Percentiles rank a stretch among this genome's conserved stretches.
phyloP scores from a whole-genome alignment of 2,329 filamentous ascomycete species.

The Fusarium nematophilum region DNA sequence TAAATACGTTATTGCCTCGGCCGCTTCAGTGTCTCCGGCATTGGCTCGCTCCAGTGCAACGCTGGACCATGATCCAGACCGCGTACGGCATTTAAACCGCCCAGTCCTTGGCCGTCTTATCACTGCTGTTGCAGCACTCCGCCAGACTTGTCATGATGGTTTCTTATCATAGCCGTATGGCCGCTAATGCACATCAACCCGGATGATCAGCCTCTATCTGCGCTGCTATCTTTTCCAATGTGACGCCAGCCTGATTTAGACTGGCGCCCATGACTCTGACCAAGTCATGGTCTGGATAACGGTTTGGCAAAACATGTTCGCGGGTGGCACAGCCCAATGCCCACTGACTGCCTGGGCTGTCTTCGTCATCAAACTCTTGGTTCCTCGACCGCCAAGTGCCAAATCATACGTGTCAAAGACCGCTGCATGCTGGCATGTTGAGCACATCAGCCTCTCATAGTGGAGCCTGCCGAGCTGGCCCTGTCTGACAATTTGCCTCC shows the following conservation, averaged over 20 bases:
- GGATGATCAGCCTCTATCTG: constrained; percentile 3
- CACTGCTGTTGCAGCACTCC: neutral
- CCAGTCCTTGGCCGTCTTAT: neutral
- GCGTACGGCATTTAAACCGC: neutral
- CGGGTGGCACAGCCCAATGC: neutral
- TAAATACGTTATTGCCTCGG: too few relatives aligned
- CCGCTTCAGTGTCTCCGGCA: too few relatives aligned
- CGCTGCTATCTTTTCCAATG: constrained; percentile 6
- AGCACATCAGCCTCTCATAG: constrained; percentile 35
- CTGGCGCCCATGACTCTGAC: neutral
- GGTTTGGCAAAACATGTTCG: constrained; percentile 12
- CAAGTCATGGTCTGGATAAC: constrained; percentile 15
- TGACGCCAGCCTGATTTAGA: constrained; percentile 1
- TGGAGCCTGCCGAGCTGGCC: constrained; percentile 32
- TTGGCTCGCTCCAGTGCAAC: too few relatives aligned
- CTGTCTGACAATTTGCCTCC: constrained; percentile 42
- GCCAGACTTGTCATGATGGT: constrained; percentile 12
- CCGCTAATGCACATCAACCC: constrained; percentile 15
- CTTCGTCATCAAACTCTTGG: neutral
- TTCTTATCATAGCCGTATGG: neutral
- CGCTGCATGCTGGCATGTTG: constrained; percentile 30
- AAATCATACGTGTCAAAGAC: constrained; percentile 38
- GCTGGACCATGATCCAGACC: too few relatives aligned
- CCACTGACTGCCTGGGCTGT: neutral
- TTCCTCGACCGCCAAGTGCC: constrained; percentile 19